Conservation (phyloP, 2,329 filamentous ascomycete genomes). For the Colletotrichum caudatum region DNA sequence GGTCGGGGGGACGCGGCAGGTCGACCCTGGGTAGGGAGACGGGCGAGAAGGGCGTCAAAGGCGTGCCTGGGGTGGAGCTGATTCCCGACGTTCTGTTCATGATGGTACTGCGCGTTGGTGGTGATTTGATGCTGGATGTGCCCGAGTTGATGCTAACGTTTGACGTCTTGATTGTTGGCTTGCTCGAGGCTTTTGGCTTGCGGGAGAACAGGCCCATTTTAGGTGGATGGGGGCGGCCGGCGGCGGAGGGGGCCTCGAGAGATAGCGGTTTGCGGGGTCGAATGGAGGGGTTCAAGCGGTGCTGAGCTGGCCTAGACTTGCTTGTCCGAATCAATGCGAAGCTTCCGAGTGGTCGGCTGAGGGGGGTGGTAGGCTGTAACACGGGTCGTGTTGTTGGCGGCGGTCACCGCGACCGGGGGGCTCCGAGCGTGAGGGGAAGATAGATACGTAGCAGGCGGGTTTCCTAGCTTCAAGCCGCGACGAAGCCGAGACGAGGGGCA, state of each 20-base stretch:
- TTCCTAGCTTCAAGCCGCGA: slow-evolving; percentile 17
- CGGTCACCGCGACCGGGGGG: slow-evolving; percentile 24
- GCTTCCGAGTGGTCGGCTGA: slow-evolving; percentile 24
- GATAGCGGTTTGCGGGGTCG: slow-evolving; percentile 27
- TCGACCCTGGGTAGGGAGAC: slow-evolving; percentile 78
- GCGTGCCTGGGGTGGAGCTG: slow-evolving; percentile 61
- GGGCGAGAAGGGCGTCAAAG: slow-evolving; percentile 65
- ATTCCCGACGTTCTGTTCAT: slow-evolving; percentile 65
- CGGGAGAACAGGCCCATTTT: slow-evolving; percentile 69
- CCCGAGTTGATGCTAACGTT: slow-evolving; percentile 65
- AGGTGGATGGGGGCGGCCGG: slow-evolving; percentile 28
- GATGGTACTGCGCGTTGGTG: slow-evolving; percentile 50
- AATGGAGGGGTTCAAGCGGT: slow-evolving; percentile 23
- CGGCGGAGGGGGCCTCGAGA: slow-evolving; percentile 9
- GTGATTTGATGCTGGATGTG: slow-evolving; percentile 61
- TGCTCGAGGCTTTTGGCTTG: slow-evolving; percentile 56
- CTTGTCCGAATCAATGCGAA: slow-evolving; percentile 19
- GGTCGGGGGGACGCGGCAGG: slow-evolving; percentile 87
- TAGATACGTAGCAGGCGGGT: background rate
- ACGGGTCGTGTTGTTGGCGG: slow-evolving; percentile 6
- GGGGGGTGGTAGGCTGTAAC: background rate
- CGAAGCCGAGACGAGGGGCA: slow-evolving; percentile 1
- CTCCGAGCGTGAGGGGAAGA: slow-evolving; percentile 9
- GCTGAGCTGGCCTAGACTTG: slow-evolving; percentile 7
- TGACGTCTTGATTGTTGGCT: slow-evolving; percentile 57